Evolutionary conservation across 805 yeast species (phyloP), one percentile per base, ranked within the genome.

Genomic region (Vanderwaltozyma yarrowii): DNA sequence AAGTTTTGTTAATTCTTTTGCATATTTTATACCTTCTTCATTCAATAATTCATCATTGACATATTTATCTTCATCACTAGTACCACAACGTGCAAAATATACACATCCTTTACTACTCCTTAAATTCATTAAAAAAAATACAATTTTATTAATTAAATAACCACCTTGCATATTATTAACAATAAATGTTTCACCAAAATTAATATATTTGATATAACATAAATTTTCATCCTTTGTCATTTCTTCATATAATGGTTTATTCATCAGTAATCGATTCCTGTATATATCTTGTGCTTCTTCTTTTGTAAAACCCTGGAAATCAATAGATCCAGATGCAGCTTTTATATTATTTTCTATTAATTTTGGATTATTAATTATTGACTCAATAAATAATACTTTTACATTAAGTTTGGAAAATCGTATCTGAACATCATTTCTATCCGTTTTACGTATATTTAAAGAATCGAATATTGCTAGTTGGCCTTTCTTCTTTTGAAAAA

Each of bases 391-490:
- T 38, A 92, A 60, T 20, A 81, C 80, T 58, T 82, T 88, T 41
- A 88, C 78, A 45, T 76, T 75, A 42, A 71, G 65, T 32, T 65
- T 62, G 7, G 66, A 62, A 49, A 89, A 76, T 41, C 61, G 60
- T 25, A 69, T 67, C 20, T 71, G 72, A 28, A 89, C 61, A 23
- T 70, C 72, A 7, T 67, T 50, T 48, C 99, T 70, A 47, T 80
- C 81, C 36, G 70, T 68, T 16, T 80, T 74, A 34, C 80, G 64
- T 5, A 92, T 95, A 57, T 92, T 92, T 36, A 92, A 82, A 0
- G 97, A 97, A 61, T 92, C 99, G 60, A 84, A 92, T 17, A 92
- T 84, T 5, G 95, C 98, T 24, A 92, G 85, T 62, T 92, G 98
- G 10, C 97, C 97, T 52, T 75, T 76, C 44, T 79, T 85, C 21